A percentile compares a stretch with the other conserved stretches of the same genome.
These are phyloP conservation scores for Nitzschia inconspicua DNA, from an alignment of 108 stramenopile genomes.

Conservation along the genomic window DNA sequence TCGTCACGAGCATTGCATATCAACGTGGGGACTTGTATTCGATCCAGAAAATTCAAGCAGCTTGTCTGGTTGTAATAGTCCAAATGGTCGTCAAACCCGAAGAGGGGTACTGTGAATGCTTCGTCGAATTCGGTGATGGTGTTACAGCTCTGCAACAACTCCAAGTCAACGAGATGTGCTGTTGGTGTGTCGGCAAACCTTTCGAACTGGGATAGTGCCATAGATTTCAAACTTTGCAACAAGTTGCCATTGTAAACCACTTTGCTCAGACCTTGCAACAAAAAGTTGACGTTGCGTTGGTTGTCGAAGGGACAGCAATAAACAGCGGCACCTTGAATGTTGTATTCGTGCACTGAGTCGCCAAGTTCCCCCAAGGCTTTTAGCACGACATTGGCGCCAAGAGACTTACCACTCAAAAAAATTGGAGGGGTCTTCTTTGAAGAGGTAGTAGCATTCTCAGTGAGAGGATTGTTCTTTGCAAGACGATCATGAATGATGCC, in stretches of 20 bases:
- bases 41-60: constrained; percentile 41
- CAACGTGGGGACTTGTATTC: constrained; percentile 57
- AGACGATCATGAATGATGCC: constrained; percentile 41
- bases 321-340: constrained; percentile 77
- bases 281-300: constrained; percentile 39
- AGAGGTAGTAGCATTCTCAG: constrained; percentile 55
- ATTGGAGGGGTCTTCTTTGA: constrained; percentile 3
- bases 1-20: constrained; percentile 71
- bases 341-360: constrained; percentile 27
- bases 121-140: constrained; percentile 74
- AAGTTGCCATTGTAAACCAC: constrained; percentile 49
- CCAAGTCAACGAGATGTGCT: constrained; percentile 32
- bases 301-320: constrained; percentile 75
- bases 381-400: constrained; percentile 86
- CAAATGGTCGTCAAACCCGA: constrained; percentile 53
- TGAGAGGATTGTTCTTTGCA: constrained; percentile 1
- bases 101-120: constrained; percentile 59
- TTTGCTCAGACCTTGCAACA: constrained; percentile 55
- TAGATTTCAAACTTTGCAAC: constrained; percentile 36
- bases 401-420: constrained; percentile 78
- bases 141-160: constrained; percentile 3
- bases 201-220: constrained; percentile 39
- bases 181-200: background rate
- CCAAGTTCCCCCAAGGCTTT: constrained; percentile 79
- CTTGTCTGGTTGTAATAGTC: constrained; percentile 73